These are phyloP conservation scores for Zasmidium cellare DNA, from an alignment of 2,329 filamentous ascomycete genomes.

Conservation along the genomic window DNA sequence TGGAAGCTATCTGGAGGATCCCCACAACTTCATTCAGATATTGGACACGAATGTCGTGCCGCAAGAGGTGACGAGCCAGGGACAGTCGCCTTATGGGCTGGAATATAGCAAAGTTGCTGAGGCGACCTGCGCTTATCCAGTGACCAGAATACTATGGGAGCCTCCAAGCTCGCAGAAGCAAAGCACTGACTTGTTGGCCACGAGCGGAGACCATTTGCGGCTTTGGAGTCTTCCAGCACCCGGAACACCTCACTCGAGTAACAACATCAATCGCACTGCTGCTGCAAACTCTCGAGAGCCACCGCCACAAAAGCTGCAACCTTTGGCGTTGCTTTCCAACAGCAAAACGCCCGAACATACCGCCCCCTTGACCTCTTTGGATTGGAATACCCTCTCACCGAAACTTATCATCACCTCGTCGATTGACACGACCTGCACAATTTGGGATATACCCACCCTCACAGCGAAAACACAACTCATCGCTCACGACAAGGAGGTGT, in stretches of 20 bases:
- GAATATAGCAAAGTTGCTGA: conserved; percentile 94
- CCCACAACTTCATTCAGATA: conserved; percentile 99
- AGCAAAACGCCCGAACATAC: conserved; percentile 98
- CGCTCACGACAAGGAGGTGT: conserved; percentile 98
- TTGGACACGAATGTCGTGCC: conserved; percentile 79
- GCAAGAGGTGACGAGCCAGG: conserved; percentile 67
- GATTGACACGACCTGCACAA: conserved; percentile 98
- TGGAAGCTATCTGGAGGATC: conserved; percentile 95
- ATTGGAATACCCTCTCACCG: conserved; percentile 97
- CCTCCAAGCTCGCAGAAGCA: conserved; percentile 93
- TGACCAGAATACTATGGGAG: conserved; percentile 94
- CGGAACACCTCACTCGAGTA: conserved; percentile 38
- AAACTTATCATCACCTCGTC: conserved; percentile 98
- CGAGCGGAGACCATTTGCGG: conserved; percentile 89
- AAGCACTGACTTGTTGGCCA: conserved; percentile 90
- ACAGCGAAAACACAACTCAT: conserved; percentile 98
- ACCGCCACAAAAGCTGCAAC: conserved; percentile 79
- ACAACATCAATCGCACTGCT: conserved; percentile 67
- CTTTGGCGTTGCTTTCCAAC: conserved; percentile 89
- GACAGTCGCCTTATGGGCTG: conserved; percentile 71
- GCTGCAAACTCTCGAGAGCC: conserved; percentile 61
- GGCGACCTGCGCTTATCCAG: conserved; percentile 95
- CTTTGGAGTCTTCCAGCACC: conserved; percentile 80
- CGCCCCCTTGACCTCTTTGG: conserved; percentile 89
- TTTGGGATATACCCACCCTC: conserved; percentile 97